Evolutionary conservation across 805 yeast genomes (phyloP).

Genomic region (Metschnikowia continentalis): DNA sequence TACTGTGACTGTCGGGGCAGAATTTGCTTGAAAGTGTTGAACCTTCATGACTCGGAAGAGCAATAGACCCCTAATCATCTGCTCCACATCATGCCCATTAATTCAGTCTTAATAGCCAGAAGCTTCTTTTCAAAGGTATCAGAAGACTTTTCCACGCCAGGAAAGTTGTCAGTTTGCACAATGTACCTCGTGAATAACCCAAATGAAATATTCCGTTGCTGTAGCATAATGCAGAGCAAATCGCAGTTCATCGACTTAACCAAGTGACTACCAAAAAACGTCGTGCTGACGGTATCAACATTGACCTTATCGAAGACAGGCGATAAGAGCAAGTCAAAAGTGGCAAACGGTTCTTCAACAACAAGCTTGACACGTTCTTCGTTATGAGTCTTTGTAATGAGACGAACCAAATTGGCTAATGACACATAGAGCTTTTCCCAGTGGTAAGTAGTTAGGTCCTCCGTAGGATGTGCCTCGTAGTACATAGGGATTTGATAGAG

Average conservation of each 20-base stretch:
- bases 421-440: conserved; percentile 35
- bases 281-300: conserved; percentile 13
- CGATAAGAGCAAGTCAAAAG: conserved; percentile 14
- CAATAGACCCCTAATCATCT: conserved; percentile 8
- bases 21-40: no score
- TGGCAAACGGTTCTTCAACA: conserved; percentile 15
- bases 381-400: conserved; percentile 17
- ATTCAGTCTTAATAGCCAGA: conserved; percentile 17
- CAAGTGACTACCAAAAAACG: conserved; percentile 17
- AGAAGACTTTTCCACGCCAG: conserved; percentile 13
- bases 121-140: conserved; percentile 15
- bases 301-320: conserved; percentile 18
- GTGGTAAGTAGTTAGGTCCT: conserved; percentile 22
- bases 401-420: conserved; percentile 27
- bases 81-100: conserved; percentile 10
- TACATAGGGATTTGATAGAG: conserved; percentile 24
- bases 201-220: conserved; percentile 21
- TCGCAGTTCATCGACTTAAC: conserved; percentile 27
- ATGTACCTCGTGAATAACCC: conserved; percentile 16
- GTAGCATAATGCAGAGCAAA: conserved; percentile 26
- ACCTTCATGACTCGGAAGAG: no score
- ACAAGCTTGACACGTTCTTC: conserved; percentile 18
- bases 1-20: no score
- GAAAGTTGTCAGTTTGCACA: conserved; percentile 11
- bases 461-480: conserved; percentile 14